Evolutionary conservation across 805 yeast species (phyloP).

Genomic region (Wickerhamomyces silvicola): DNA sequence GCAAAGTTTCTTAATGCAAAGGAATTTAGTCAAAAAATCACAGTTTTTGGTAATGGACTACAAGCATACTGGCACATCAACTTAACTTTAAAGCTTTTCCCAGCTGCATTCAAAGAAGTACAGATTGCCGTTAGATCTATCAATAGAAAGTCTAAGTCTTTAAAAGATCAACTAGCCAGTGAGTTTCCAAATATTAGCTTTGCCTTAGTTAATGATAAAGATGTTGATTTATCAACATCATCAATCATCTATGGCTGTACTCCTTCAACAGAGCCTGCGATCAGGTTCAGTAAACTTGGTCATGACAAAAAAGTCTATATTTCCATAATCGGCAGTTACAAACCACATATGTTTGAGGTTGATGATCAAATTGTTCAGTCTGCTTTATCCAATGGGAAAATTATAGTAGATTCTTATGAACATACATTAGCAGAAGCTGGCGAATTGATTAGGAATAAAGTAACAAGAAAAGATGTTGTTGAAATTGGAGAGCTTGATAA

Average conservation of each 20-base stretch:
- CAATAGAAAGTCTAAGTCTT: conserved; percentile 28
- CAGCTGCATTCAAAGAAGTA: conserved; percentile 30
- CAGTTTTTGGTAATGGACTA: conserved; percentile 55
- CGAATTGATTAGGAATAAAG: conserved; percentile 45
- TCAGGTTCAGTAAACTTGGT: conserved; percentile 28
- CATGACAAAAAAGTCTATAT: conserved; percentile 33
- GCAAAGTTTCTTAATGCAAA: conserved; percentile 27
- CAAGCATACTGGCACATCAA: conserved; percentile 62
- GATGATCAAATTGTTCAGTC: conserved; percentile 37
- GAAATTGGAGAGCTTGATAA: conserved; percentile 38
- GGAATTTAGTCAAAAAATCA: conserved; percentile 17
- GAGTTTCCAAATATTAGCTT: conserved; percentile 27
- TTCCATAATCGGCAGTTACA: conserved; percentile 60
- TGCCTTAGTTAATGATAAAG: conserved; percentile 16
- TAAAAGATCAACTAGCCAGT: conserved; percentile 21
- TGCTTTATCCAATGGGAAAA: conserved; percentile 30
- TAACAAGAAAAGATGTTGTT: conserved; percentile 32
- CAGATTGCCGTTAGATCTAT: conserved; percentile 39
- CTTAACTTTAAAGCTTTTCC: conserved; percentile 36
- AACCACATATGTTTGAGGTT: conserved; percentile 61
- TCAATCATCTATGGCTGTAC: conserved; percentile 53
- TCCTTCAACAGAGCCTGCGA: conserved; percentile 47
- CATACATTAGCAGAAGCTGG: conserved; percentile 60
- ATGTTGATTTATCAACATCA: conserved; percentile 29
- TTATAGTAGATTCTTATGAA: conserved; percentile 54